A percentile compares a stretch with the other conserved stretches of the same genome.
Evolutionary conservation across 2,329 filamentous ascomycete species (phyloP).

Genomic region (Xylariales sp.): DNA sequence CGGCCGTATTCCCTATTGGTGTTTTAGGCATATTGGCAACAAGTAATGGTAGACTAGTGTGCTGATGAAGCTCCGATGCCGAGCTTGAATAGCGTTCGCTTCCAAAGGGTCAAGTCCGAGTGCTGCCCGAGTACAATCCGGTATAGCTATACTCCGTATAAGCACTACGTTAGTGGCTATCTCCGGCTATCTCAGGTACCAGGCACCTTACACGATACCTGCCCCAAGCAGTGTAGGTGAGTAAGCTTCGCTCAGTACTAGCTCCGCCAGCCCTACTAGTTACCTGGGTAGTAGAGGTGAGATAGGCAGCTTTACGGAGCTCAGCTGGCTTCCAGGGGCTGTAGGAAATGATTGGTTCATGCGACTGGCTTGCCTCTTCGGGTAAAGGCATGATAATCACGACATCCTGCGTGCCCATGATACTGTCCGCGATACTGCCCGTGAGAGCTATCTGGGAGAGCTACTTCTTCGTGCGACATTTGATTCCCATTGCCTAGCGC

Average conservation of each 20-base stretch:
- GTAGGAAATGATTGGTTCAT: constrained; percentile 4
- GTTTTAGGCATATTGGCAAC: too few relatives aligned
- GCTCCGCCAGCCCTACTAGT: background rate
- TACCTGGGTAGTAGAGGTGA: background rate
- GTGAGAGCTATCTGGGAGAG: too few relatives aligned
- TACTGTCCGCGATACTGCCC: too few relatives aligned
- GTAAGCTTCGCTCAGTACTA: background rate
- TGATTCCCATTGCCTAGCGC: too few relatives aligned
- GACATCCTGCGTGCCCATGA: too few relatives aligned
- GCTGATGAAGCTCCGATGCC: too few relatives aligned
- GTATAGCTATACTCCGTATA: too few relatives aligned
- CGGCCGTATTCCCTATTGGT: background rate
- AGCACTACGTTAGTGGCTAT: too few relatives aligned
- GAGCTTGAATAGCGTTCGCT: too few relatives aligned
- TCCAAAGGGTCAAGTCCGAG: too few relatives aligned
- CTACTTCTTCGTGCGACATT: background rate
- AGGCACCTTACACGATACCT: background rate
- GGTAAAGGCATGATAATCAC: constrained; percentile 9
- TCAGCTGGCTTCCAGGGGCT: background rate
- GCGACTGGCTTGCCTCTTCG: constrained; percentile 15
- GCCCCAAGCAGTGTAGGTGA: background rate
- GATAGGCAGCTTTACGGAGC: constrained; percentile 16
- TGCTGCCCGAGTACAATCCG: too few relatives aligned
- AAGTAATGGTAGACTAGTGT: too few relatives aligned
- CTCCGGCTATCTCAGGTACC: background rate